Base-by-base conservation (phyloP, 176 grass and related monocot genomes). In the Microstegium vimineum region DNA sequence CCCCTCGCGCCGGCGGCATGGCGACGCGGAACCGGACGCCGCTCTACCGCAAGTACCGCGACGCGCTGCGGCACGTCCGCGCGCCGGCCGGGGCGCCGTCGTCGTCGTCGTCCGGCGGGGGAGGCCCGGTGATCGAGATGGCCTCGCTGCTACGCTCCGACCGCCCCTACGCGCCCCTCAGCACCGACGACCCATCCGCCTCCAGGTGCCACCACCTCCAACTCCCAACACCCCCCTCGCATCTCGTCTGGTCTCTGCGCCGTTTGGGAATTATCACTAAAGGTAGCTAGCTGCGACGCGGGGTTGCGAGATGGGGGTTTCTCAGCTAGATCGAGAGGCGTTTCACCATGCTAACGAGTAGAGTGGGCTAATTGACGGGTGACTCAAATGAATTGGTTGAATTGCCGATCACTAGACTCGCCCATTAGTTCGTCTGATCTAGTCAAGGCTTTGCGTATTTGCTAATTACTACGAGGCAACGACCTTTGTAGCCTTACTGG, bases 11-110 rank as follows among this genome's bases (percentile, higher is more conserved):
- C 11, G 5, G 69, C 49, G 34, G 80, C 89, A 99, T 99, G 93
- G 97, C 97, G 69, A 96, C 65, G 87, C 89, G 97, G 74, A 99
- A 99, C 62, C 76, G 97, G 14, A 99, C 93, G 83, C 81, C 89
- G 22, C 84, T 94, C 34, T 99, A 96, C 74, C 86, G 91, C 74
- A 99, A 96, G 84, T 99, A 99, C 61, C 61, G 61, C 61, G 61
- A 63, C 61, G 61, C 61, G 61, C 61, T 63, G 26, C 61, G 61
- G 25, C 89, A 93, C 49, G 97, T 92, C 35, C 93, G 97, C 47
- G 78, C 82, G 67, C 85, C 90, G 4, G 51, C 90, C 12, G 88
- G 54, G 60, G 69, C 81, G 66, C 52, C 92, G 42, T 76, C 86
- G 34, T 46, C 83, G 47, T 87, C 71, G n/a, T n/a, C n/a, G n/a